phyloP scores from a whole-genome alignment of 23 red algal genomes.

The Gracilaria domingensis region DNA sequence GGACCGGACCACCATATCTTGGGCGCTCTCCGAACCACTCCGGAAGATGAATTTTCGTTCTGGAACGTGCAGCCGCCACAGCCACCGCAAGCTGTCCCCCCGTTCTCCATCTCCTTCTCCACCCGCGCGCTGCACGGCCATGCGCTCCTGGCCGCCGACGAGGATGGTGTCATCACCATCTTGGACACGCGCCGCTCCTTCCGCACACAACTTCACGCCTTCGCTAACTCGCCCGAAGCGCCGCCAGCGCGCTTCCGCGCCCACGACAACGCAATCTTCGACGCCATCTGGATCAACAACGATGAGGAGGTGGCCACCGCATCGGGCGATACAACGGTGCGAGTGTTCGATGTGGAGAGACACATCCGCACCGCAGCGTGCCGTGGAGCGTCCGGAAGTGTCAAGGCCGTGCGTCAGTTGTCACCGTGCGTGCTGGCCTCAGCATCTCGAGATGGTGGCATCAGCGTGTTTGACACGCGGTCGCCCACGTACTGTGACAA shows the following conservation, averaged over 20 bases:
- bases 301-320: slow-evolving; percentile 75
- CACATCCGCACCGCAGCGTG: slow-evolving; percentile 15
- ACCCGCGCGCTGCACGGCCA: slow-evolving; percentile 53
- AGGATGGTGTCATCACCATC: slow-evolving; percentile 81
- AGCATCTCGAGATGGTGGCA: slow-evolving; percentile 67
- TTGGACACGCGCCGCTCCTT: slow-evolving; percentile 72
- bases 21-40: slow-evolving; percentile 23
- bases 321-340: slow-evolving; percentile 73
- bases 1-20: background rate
- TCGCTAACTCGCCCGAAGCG: background rate
- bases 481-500: background rate
- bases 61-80: slow-evolving; percentile 26
- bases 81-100: slow-evolving; percentile 43
- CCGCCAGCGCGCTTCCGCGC: slow-evolving; percentile 48
- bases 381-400: slow-evolving; percentile 50
- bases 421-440: slow-evolving; percentile 52
- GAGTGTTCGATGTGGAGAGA: slow-evolving; percentile 60
- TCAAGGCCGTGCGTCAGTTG: slow-evolving; percentile 71
- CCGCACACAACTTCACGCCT: slow-evolving; percentile 23
- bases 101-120: slow-evolving; percentile 72
- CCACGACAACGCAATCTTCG: slow-evolving; percentile 85
- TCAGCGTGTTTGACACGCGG: slow-evolving; percentile 59
- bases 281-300: slow-evolving; percentile 68
- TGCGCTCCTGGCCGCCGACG: slow-evolving; percentile 75
- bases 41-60: slow-evolving; percentile 49